Percentiles rank a stretch among this genome's conserved stretches.
These are phyloP conservation scores for Cadophora gregata DNA, from an alignment of 2,329 filamentous ascomycete species.

Conservation along the genomic window DNA sequence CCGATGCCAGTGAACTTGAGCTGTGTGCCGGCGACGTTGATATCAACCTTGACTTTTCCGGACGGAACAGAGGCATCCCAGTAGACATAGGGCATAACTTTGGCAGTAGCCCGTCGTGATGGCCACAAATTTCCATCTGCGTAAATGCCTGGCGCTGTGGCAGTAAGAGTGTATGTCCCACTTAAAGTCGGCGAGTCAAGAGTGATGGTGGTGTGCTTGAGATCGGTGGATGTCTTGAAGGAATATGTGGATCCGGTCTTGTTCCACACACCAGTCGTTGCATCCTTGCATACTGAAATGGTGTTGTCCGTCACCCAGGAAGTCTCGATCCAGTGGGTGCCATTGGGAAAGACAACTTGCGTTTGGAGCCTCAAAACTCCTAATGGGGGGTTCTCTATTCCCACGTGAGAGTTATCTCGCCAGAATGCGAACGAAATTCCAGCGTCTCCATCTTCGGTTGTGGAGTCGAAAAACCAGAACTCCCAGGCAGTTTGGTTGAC, in stretches of 20 bases:
- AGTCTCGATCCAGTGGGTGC: constrained; percentile 1
- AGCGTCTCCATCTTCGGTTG: neutral
- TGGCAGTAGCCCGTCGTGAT: neutral
- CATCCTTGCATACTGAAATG: neutral
- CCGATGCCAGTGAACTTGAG: constrained; percentile 8
- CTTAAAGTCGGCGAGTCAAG: constrained; percentile 8
- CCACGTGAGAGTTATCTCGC: constrained; percentile 4
- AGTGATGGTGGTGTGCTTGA: neutral
- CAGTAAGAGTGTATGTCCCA: neutral
- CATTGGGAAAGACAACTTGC: neutral
- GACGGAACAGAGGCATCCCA: neutral
- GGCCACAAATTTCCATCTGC: constrained; percentile 7
- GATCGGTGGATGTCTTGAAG: neutral
- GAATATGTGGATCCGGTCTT: constrained; percentile 3
- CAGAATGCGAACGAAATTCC: neutral
- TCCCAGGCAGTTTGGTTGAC: constrained; percentile 3
- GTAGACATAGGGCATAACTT: constrained; percentile 6
- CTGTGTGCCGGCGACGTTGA: neutral
- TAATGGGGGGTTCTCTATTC: neutral
- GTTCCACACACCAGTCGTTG: neutral
- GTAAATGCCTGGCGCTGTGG: neutral
- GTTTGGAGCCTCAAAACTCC: constrained; percentile 3
- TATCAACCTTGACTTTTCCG: neutral
- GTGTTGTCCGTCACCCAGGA: constrained; percentile 9
- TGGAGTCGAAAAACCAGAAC: constrained; percentile 12